Percentiles rank a stretch among this genome's conserved stretches.
These are phyloP conservation scores for Pochonia chlamydosporia DNA, from an alignment of 2,329 filamentous ascomycete species.

Conservation along the genomic window DNA sequence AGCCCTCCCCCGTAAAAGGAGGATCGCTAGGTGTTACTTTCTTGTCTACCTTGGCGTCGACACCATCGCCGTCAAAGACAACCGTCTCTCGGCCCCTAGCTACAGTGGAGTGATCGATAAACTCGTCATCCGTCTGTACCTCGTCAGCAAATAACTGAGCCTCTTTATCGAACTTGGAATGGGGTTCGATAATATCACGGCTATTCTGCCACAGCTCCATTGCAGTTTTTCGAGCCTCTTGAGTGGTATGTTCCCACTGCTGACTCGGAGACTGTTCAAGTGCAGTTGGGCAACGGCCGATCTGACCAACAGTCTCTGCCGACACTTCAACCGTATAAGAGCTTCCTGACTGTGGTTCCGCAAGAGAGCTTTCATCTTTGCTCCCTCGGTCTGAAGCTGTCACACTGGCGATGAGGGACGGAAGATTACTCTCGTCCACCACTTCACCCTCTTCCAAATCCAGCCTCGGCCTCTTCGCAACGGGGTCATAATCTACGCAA, in stretches of 20 bases:
- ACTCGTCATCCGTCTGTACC: not conserved
- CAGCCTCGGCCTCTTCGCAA: not conserved
- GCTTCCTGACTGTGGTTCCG: not conserved
- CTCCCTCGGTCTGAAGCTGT: not conserved
- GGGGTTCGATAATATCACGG: not conserved
- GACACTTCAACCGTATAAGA: not conserved
- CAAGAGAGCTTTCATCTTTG: not conserved
- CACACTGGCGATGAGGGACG: not conserved
- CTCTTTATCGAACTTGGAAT: slow-evolving; percentile 1
- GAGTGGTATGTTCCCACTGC: not conserved
- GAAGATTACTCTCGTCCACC: not conserved
- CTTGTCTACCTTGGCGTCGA: too few species aligned
- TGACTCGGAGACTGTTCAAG: not conserved
- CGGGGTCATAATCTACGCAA: not conserved
- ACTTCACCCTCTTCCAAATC: not conserved
- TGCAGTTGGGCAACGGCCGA: not conserved
- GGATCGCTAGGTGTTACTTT: too few species aligned
- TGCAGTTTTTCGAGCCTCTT: slow-evolving; percentile 1
- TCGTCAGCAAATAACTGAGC: not conserved
- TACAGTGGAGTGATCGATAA: not conserved
- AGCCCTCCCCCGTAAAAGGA: too few species aligned
- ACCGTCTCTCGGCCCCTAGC: too few species aligned
- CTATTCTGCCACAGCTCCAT: slow-evolving; percentile 8
- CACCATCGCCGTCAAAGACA: too few species aligned
- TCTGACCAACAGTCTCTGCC: not conserved